phyloP scores from a whole-genome alignment of 23 red algal genomes.

The Gracilaria vermiculophylla region DNA sequence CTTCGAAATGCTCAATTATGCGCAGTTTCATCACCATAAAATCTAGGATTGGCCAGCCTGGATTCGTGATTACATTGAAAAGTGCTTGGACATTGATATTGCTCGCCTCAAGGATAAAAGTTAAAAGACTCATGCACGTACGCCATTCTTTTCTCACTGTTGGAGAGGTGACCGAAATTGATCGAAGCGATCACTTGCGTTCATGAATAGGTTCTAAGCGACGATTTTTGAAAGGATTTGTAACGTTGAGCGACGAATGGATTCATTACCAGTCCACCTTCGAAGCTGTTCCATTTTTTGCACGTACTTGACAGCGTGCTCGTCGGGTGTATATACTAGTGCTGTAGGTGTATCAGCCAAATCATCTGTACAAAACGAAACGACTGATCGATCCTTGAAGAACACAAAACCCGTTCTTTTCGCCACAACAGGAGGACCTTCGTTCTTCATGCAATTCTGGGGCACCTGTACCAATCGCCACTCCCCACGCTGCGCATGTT shows the following conservation, averaged over 20 bases:
- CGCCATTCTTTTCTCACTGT: not conserved
- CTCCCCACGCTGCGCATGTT: not conserved
- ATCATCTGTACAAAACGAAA: not conserved
- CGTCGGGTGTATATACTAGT: not conserved
- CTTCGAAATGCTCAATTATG: too few species aligned
- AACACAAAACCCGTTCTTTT: not conserved
- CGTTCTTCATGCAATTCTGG: not conserved
- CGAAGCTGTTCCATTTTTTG: not conserved
- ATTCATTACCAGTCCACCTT: not conserved
- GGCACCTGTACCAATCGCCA: not conserved
- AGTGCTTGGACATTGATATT: not conserved
- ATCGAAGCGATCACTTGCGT: not conserved
- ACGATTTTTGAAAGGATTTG: not conserved
- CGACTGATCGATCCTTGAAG: not conserved
- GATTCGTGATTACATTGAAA: too few species aligned
- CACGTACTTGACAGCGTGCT: not conserved
- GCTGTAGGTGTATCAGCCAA: not conserved
- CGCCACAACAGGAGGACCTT: not conserved
- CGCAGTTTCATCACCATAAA: too few species aligned
- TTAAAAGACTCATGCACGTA: not conserved
- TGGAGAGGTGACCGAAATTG: not conserved
- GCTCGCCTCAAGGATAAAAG: conserved; percentile 10
- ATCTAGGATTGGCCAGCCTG: not conserved
- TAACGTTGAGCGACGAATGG: not conserved
- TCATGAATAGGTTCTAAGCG: conserved; percentile 24